Conservation (phyloP, 371 early-diverging fungal species). For the Smittium culicis region DNA sequence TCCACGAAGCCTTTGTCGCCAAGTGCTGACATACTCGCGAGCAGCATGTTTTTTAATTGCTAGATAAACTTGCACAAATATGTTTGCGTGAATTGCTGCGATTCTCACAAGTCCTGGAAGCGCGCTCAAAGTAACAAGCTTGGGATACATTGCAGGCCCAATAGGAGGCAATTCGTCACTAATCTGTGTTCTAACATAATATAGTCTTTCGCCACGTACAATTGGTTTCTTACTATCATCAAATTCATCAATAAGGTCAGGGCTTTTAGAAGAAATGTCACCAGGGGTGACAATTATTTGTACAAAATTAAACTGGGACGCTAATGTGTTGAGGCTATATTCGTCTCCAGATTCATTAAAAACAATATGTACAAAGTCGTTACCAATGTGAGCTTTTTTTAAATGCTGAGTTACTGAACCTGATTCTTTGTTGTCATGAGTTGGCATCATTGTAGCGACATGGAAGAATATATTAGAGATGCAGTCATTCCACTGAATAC, state of each 20-base stretch:
- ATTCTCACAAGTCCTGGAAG: slow-evolving; percentile 70
- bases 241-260: slow-evolving; percentile 12
- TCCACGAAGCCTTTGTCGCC: not conserved
- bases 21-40: not conserved
- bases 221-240: slow-evolving; percentile 4
- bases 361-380: slow-evolving; percentile 84
- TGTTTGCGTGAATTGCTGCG: slow-evolving; percentile 74
- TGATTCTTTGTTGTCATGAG: slow-evolving; percentile 23
- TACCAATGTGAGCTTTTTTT: slow-evolving; percentile 93
- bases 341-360: slow-evolving; percentile 76
- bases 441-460: slow-evolving; percentile 88
- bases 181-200: slow-evolving; percentile 46
- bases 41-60: slow-evolving; percentile 1
- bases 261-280: slow-evolving; percentile 17
- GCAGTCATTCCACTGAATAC: slow-evolving; percentile 71
- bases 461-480: slow-evolving; percentile 83
- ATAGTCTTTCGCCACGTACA: slow-evolving; percentile 20
- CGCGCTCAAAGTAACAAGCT: slow-evolving; percentile 61
- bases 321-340: slow-evolving; percentile 77
- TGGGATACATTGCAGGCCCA: slow-evolving; percentile 63
- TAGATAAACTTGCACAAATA: slow-evolving; percentile 70
- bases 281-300: slow-evolving; percentile 62
- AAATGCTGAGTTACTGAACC: slow-evolving; percentile 42
- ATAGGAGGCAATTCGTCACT: slow-evolving; percentile 70
- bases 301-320: slow-evolving; percentile 88